Evolutionary conservation across 441 rosid species (phyloP).

Genomic region (Biscutella auriculata): DNA sequence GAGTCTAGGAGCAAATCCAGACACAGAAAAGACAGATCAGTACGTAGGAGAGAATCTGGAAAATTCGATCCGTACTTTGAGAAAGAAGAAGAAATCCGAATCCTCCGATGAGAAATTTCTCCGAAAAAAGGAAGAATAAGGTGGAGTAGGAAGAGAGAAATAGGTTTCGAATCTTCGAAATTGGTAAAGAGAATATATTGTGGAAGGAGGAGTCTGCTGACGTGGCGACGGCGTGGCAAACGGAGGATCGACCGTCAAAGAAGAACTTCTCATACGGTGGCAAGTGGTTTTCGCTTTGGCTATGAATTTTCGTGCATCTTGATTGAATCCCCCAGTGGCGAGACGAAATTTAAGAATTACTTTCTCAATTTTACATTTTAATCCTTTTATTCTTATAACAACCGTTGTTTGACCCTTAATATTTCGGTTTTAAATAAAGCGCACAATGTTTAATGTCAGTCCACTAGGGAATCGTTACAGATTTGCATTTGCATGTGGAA

Average conservation of each 20-base stretch:
- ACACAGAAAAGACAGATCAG: neutral
- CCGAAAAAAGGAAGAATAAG: no score
- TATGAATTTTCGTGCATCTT: neutral
- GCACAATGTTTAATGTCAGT: no score
- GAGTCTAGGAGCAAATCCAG: neutral
- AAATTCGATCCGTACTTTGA: constrained; percentile 5
- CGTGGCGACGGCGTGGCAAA: constrained; percentile 11
- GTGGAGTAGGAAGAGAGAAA: neutral
- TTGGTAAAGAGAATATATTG: neutral
- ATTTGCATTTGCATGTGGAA: no score
- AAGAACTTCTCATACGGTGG: constrained; percentile 5
- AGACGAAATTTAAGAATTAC: no score
- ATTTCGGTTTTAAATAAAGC: no score
- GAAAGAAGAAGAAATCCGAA: neutral
- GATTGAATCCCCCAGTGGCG: no score
- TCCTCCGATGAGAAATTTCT: neutral
- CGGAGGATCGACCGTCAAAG: constrained; percentile 10
- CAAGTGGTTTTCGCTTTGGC: neutral
- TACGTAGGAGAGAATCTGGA: neutral
- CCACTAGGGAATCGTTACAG: no score
- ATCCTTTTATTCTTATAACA: no score
- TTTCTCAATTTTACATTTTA: no score
- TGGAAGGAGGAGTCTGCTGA: neutral
- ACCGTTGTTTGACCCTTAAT: no score
- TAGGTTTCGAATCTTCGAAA: constrained; percentile 8